A percentile compares a stretch with the other conserved stretches of the same genome.
These are phyloP conservation scores for Fusarium buharicum DNA, from an alignment of 2,329 filamentous ascomycete genomes.

Conservation along the genomic window DNA sequence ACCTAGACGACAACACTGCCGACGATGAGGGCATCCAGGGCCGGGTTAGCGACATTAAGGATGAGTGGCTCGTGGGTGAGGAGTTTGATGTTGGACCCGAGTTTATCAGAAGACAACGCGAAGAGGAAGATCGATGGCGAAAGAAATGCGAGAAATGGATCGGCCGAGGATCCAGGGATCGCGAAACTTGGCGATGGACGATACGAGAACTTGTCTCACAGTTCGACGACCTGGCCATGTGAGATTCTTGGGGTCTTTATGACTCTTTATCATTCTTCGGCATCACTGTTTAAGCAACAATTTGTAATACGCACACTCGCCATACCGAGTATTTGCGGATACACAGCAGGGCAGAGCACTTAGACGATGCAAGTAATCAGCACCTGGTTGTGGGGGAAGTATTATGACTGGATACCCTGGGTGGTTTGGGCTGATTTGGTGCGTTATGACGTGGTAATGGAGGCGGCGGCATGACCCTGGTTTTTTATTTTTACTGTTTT, in stretches of 20 bases:
- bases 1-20: constrained; percentile 77
- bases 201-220: constrained; percentile 69
- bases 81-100: constrained; percentile 98
- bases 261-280: constrained; percentile 33
- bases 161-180: constrained; percentile 64
- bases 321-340: constrained; percentile 36
- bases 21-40: constrained; percentile 61
- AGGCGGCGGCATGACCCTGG: constrained; percentile 2
- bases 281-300: constrained; percentile 34
- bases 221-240: constrained; percentile 53
- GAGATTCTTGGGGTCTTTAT: constrained; percentile 32
- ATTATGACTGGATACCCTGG: constrained; percentile 41
- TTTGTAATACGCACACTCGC: constrained; percentile 42
- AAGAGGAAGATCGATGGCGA: constrained; percentile 92
- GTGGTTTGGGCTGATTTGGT: constrained; percentile 25
- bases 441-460: constrained; percentile 19
- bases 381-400: constrained; percentile 25
- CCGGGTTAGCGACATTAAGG: constrained; percentile 70
- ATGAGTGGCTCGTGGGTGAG: constrained; percentile 89
- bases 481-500: constrained; percentile 17
- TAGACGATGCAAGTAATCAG: constrained; percentile 29
- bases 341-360: constrained; percentile 30
- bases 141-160: constrained; percentile 91
- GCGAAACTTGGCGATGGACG: constrained; percentile 80
- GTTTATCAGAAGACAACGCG: constrained; percentile 87